Evolutionary conservation across 495 filamentous ascomycete species (phyloP), one percentile per base, ranked within the genome.

Genomic region (Lichenothelia convexa): DNA sequence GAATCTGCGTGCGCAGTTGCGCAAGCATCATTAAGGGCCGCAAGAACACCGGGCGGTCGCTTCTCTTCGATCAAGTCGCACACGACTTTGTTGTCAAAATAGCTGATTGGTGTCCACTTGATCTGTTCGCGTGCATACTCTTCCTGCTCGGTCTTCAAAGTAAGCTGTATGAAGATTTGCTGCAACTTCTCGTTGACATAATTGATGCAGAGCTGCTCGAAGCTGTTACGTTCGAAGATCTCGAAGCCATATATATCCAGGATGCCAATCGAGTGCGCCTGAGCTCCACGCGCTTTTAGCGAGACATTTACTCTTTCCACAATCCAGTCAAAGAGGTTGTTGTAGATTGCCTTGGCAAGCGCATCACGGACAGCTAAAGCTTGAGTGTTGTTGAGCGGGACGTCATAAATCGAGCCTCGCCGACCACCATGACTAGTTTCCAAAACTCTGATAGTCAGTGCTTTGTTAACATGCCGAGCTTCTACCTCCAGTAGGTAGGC

Each of bases 171-270:
- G 53, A 99, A 99, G 48, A 99, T 99, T 54, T 99, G 91, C 58
- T 99, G 91, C 32, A 99, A 63, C 57, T 99, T 99, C 57, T 99
- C 91, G 59, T 99, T 99, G 51, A 99, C 91, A 52, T 99, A 99
- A 64, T 99, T 99, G 59, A 99, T 99, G 57, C 91, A 99, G 12
- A 99, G 75, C 62, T 99, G 91, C 57, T 99, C 91, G 47, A 99
- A 99, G 41, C 84, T 93, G 60, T 99, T 99, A 58, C 78, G 83
- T 55, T 99, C 89, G 45, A 99, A 99, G 45, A 99, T 99, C 56
- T 99, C 91, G 47, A 99, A 99, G 12, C 91, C 91, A 57, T 99
- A 99, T 42, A 99, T 99, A 68, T 99, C 91, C 34, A 99, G 70
- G 56, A 99, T 95, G 55, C 89, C 89, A 47, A 99, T 89, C 2